Base-by-base conservation (phyloP, 169 alveolate species). In the Plasmodium gaboni region DNA sequence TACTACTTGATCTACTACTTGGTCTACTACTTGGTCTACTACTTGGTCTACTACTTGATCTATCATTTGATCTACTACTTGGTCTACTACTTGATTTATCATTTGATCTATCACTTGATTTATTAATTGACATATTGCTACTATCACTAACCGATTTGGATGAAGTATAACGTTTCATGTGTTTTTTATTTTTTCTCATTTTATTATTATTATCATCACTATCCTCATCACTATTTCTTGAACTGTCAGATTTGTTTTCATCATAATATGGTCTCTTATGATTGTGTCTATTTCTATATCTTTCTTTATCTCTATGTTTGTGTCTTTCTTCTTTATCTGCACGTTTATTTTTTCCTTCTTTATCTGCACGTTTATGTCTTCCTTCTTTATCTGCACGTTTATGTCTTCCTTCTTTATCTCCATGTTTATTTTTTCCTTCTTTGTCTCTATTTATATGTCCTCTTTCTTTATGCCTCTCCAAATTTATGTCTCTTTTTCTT, bases 181-280 rank as follows among this genome's bases (percentile, higher is more conserved):
- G 32, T 6, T 59, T 19, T 24, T 64, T 64, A 26, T 69, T 32
- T 50, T 53, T 46, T 69, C 42, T 63, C 17, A 13, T 50, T 64
- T 17, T 53, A 3, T 32, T 5, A 32, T 32, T 32, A 32, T 19
- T 19, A 13, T 44, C 7, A 17, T 53, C 65, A 50, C 60, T 74
- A 10, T 42, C 17, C 13, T 76, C 76, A 57, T 19, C 42, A 60
- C 59, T 76, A 44, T 32, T 12, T n/a, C 64, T 48, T 61, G 68
- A 2, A n/a, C 68, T 24, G 10, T n/a, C 50, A 4, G 74, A 63
- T 22, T 53, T 65, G n/a, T 32, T 60, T 60, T 60, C 68, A 55
- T 65, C 55, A 69, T 59, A 38, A 38, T 26, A 9, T 7, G 44
- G 60, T 60, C 74, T 73, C 57, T 19, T 19, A 24, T 44, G 48